Conservation (phyloP, 768 basidiomycete genomes). For the Glaciozyma antarctica region DNA sequence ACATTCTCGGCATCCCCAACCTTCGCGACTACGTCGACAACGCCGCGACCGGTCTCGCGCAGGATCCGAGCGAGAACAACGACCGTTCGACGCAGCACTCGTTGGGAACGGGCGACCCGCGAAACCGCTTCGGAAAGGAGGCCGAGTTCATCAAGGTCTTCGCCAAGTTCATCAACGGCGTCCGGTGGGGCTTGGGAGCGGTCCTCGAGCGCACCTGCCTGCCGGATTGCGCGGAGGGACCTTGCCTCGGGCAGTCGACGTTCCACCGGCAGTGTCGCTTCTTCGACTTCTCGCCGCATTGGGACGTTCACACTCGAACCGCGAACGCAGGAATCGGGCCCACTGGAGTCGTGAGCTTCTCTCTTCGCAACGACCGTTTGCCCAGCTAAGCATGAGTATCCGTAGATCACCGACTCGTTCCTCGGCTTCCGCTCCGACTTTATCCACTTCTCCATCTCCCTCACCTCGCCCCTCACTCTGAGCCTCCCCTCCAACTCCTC, state of each 20-base stretch:
- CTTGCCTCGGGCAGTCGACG: conserved; percentile 44
- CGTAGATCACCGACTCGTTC: conserved; percentile 57
- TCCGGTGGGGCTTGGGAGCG: conserved; percentile 76
- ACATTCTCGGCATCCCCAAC: conserved; percentile 71
- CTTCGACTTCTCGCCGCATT: conserved; percentile 72
- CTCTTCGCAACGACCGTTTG: neutral
- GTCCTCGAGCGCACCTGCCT: conserved; percentile 70
- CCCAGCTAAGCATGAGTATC: conserved; percentile 10
- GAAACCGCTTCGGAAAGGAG: conserved; percentile 28
- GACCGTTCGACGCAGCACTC: conserved; percentile 8
- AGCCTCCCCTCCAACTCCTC: conserved; percentile 9
- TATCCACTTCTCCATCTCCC: conserved; percentile 79
- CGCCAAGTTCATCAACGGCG: conserved; percentile 72
- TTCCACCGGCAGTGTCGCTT: conserved; percentile 70
- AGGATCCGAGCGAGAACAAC: conserved; percentile 13
- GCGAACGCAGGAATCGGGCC: neutral
- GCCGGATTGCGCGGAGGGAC: conserved; percentile 46
- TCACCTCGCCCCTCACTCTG: conserved; percentile 47
- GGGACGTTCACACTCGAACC: conserved; percentile 47
- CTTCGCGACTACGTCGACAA: conserved; percentile 37
- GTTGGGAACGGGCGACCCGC: neutral
- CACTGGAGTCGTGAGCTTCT: conserved; percentile 32
- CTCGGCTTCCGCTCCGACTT: conserved; percentile 85
- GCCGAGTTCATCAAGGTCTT: conserved; percentile 55
- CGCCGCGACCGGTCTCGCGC: conserved; percentile 36